Conservation (phyloP, 2,329 filamentous ascomycete species). For the Colletotrichum sp. region DNA sequence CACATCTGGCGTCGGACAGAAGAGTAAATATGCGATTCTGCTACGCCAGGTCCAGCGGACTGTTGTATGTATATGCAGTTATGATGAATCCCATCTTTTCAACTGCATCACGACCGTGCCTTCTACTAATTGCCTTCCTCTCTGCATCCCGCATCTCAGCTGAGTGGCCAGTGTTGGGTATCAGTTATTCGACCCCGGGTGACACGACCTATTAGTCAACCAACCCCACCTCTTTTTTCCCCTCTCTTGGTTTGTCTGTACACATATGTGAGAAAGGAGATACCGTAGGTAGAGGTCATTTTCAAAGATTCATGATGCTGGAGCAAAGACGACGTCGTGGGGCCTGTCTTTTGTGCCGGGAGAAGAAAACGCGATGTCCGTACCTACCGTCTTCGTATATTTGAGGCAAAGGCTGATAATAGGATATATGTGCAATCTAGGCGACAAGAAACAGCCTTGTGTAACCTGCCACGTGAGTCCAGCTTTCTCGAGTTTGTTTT, state of each 20-base stretch:
- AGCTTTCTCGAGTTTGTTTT: too few species aligned
- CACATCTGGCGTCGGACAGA: neutral
- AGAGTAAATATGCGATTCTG: neutral
- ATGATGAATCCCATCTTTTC: neutral
- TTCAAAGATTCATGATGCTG: neutral
- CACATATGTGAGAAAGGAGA: neutral
- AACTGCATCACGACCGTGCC: too few species aligned
- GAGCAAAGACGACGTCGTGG: neutral
- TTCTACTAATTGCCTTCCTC: rapidly evolving
- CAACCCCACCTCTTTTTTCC: rapidly evolving
- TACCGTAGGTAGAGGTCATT: neutral
- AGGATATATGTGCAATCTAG: neutral
- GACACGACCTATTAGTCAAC: neutral
- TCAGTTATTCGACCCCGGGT: neutral
- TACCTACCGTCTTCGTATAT: neutral
- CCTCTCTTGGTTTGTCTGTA: neutral
- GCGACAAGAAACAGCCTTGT: neutral
- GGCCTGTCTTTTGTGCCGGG: neutral
- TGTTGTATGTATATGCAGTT: neutral
- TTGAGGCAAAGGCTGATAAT: neutral
- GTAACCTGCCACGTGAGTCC: neutral
- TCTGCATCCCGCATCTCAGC: neutral
- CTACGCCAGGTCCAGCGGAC: neutral
- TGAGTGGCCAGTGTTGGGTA: neutral
- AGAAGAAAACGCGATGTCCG: neutral